A percentile compares a stretch with the other conserved stretches of the same genome.
Evolutionary conservation across 352 stramenopile species (phyloP).

Genomic region (Thalassiosira exigua): DNA sequence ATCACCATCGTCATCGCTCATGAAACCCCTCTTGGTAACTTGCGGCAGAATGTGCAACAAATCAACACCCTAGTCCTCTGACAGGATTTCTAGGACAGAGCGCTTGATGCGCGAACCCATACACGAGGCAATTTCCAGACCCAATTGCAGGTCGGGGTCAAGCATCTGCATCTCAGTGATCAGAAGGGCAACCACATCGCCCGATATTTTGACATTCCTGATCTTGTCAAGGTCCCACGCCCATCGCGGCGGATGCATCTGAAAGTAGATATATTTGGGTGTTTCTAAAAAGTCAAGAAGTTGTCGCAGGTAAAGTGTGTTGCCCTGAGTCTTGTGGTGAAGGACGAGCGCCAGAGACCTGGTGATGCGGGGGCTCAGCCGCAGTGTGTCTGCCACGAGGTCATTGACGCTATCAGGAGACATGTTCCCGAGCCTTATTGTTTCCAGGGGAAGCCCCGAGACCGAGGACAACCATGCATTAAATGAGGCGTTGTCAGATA

Average conservation of each 20-base stretch:
- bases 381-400: slow-evolving; percentile 19
- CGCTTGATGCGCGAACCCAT: slow-evolving; percentile 22
- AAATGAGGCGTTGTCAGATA: slow-evolving; percentile 2
- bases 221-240: slow-evolving; percentile 23
- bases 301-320: slow-evolving; percentile 12
- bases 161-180: slow-evolving; percentile 29
- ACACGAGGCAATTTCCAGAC: slow-evolving; percentile 36
- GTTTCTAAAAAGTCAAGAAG: slow-evolving; percentile 6
- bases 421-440: slow-evolving; percentile 3
- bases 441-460: slow-evolving; percentile 7
- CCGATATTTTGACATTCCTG: slow-evolving; percentile 29
- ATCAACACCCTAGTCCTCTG: slow-evolving; percentile 8
- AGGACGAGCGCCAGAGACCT: not conserved
- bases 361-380: slow-evolving; percentile 9
- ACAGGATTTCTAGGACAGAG: slow-evolving; percentile 29
- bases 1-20: not conserved
- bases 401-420: slow-evolving; percentile 20
- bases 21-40: slow-evolving; percentile 21
- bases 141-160: slow-evolving; percentile 20
- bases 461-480: not conserved
- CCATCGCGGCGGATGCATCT: slow-evolving; percentile 11
- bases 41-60: slow-evolving; percentile 12
- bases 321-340: slow-evolving; percentile 12
- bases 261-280: slow-evolving; percentile 6
- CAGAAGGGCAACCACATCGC: slow-evolving; percentile 37